Percentiles rank a stretch among this genome's conserved stretches.
phyloP scores from a whole-genome alignment of 1,284 basidiomycete genomes.

The Malassezia furfur region DNA sequence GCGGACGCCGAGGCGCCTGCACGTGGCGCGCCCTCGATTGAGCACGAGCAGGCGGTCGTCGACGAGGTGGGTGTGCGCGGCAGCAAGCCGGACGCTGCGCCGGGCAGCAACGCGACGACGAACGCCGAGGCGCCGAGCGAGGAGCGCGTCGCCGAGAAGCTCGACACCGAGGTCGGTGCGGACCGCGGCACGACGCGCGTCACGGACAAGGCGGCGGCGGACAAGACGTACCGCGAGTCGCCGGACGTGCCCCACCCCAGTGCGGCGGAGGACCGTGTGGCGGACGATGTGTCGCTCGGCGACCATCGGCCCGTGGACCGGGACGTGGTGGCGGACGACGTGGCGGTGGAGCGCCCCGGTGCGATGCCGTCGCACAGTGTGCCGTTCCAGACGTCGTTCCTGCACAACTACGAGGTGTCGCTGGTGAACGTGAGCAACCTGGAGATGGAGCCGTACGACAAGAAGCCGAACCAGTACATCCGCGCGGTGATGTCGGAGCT shows the following conservation, averaged over 20 bases:
- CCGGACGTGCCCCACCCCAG: too few species aligned
- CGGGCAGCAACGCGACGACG: neutral
- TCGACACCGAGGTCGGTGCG: neutral
- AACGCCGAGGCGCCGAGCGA: neutral
- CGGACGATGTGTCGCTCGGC: constrained; percentile 1
- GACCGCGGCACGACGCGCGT: neutral
- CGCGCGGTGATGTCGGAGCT: constrained; percentile 94
- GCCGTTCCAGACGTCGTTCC: constrained; percentile 74
- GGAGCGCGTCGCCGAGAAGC: neutral
- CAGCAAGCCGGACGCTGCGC: neutral
- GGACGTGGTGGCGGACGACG: neutral
- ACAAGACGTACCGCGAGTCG: neutral
- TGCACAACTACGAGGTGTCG: constrained; percentile 79
- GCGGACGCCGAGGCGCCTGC: neutral
- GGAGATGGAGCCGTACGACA: constrained; percentile 69
- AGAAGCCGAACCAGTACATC: constrained; percentile 63
- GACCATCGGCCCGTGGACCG: neutral
- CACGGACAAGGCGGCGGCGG: neutral
- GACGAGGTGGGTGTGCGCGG: neutral
- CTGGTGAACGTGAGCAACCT: constrained; percentile 83
- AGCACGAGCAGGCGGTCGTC: neutral
- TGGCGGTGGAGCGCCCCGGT: constrained; percentile 1
- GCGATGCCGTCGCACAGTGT: constrained; percentile 41
- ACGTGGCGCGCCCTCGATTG: neutral
- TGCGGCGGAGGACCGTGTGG: neutral